Evolutionary conservation across 257 asterid species (phyloP).

Genomic region (Salvia splendens): DNA sequence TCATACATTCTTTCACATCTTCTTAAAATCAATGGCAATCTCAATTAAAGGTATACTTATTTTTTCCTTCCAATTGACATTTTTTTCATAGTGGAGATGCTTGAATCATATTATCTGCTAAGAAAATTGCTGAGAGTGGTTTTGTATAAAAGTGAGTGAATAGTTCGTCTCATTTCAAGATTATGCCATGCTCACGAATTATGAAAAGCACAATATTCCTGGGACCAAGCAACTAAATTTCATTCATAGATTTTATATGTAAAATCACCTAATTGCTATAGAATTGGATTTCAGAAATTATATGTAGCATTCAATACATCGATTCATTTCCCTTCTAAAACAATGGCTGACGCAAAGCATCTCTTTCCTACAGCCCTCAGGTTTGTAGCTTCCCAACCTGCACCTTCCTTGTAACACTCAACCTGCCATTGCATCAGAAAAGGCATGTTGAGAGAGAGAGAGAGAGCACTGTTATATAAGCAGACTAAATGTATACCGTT

Average conservation of each 20-base stretch:
- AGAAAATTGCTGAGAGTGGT: too few relatives aligned
- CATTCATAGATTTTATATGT: neutral
- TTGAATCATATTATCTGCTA: too few relatives aligned
- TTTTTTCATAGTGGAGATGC: too few relatives aligned
- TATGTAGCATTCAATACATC: neutral
- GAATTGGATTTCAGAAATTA: neutral
- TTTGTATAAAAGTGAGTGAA: too few relatives aligned
- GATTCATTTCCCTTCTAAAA: slow-evolving; percentile 43
- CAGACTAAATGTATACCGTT: slow-evolving; percentile 39
- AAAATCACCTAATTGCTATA: neutral
- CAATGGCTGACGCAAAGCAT: slow-evolving; percentile 69
- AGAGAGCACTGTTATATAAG: neutral
- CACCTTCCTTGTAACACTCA: slow-evolving; percentile 73
- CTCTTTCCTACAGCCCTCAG: slow-evolving; percentile 57
- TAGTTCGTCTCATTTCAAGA: too few relatives aligned
- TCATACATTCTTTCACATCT: too few relatives aligned
- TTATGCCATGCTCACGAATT: neutral
- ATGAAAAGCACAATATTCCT: neutral
- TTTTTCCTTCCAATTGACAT: too few relatives aligned
- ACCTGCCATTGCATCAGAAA: slow-evolving; percentile 41
- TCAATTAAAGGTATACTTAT: too few relatives aligned
- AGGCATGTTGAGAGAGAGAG: neutral
- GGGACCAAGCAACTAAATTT: neutral
- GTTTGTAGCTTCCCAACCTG: slow-evolving; percentile 62
- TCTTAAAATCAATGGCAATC: too few relatives aligned